Percentiles rank a stretch among this genome's conserved stretches.
Evolutionary conservation across 2,329 filamentous ascomycete genomes (phyloP).

Genomic region (Metarhizium anisopliae): DNA sequence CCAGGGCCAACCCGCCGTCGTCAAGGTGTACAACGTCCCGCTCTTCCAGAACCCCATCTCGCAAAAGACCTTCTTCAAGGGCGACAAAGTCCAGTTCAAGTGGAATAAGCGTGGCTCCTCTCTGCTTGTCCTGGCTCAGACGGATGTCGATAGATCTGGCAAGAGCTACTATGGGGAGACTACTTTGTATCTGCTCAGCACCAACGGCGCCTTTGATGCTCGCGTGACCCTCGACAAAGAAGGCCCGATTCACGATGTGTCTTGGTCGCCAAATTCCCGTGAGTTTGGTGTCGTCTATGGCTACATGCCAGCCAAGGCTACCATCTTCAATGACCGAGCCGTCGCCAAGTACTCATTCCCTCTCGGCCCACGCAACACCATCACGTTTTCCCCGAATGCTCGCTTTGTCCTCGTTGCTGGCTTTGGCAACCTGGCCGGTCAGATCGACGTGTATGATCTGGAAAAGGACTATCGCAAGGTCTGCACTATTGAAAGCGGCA

Average conservation of each 20-base stretch:
- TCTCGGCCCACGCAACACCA: conserved; percentile 84
- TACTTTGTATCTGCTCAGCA: conserved; percentile 88
- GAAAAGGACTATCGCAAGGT: conserved; percentile 91
- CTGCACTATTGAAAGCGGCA: conserved; percentile 88
- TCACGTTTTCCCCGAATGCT: conserved; percentile 86
- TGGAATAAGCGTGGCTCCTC: conserved; percentile 93
- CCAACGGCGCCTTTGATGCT: conserved; percentile 86
- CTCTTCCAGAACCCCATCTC: conserved; percentile 76
- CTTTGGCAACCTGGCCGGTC: conserved; percentile 93
- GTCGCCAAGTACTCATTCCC: conserved; percentile 78
- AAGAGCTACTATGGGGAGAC: conserved; percentile 99
- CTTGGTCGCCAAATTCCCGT: conserved; percentile 97
- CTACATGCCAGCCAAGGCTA: conserved; percentile 98
- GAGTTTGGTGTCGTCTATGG: conserved; percentile 98
- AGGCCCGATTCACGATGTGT: conserved; percentile 93
- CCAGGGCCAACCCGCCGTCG: conserved; percentile 83
- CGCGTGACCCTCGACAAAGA: conserved; percentile 91
- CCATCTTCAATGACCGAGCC: conserved; percentile 89
- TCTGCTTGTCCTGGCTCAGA: conserved; percentile 90
- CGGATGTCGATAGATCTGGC: conserved; percentile 94
- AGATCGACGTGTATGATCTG: conserved; percentile 96
- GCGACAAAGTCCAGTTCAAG: conserved; percentile 96
- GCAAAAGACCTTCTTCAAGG: conserved; percentile 99
- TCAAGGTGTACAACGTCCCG: conserved; percentile 91
- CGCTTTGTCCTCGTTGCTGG: conserved; percentile 90